Evolutionary conservation across 2,329 filamentous ascomycete genomes (phyloP), one percentile per base, ranked within the genome.

Genomic region (Pezizomycotina sp.): DNA sequence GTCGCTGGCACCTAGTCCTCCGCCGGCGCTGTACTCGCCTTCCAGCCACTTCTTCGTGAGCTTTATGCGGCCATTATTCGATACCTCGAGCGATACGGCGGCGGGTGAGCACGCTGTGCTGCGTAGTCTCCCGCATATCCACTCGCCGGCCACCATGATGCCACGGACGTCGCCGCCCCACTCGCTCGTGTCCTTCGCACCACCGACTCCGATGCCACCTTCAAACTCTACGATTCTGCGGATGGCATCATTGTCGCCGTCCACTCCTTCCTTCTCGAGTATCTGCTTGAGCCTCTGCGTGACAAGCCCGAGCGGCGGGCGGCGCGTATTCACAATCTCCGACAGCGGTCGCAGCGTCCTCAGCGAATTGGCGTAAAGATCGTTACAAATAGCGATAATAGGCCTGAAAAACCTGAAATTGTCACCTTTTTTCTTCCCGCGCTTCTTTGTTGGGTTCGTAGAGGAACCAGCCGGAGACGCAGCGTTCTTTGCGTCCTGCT

Each of bases 321-420:
- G 89, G 30, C 86, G 80, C 21, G 92, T 77, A 52, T 92, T 83
- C 14, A 98, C 75, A 24, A 95, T 74, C 55, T 98, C 89, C 0
- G 86, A 89, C 31, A 89, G 60, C 46, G 86, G 78, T n/a, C 89
- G 73, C 5, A 98, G 63, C 0, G 81, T 83, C 18, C 83, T 71
- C 25, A 98, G 65, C 13, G 84, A 80, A 3, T 86, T 75, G 49
- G 92, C 83, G 53, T 98, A 98, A 1, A 95, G 73, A 55, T 98
- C 91, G 51, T 98, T 98, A 62, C 89, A 98, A 49, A 98, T 89
- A 30, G 98, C 64, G 32, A 98, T 82, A 19, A 98, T 63, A 0
- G 89, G 89, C 28, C 89, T 69, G 59, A 92, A 69, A 44, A 93
- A 68, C 26, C 78, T 71, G 54, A 98, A 98, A 40, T 75, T 77